Evolutionary conservation across 2,329 filamentous ascomycete species (phyloP).

Genomic region (Lecanicillium sp.): DNA sequence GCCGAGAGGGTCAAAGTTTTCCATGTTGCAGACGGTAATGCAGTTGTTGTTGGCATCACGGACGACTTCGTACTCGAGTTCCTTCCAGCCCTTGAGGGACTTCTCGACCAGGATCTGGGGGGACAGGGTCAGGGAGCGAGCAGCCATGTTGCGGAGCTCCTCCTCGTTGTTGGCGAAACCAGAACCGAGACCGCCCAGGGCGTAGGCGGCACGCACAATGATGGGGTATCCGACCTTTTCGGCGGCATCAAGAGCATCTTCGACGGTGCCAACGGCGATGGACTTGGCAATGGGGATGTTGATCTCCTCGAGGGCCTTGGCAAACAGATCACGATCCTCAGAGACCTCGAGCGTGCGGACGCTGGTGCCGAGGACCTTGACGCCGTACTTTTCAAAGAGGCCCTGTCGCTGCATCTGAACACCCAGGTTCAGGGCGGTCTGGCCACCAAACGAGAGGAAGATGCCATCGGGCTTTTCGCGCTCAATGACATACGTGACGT

Average conservation of each 20-base stretch:
- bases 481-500: conserved; percentile 96
- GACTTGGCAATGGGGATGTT: conserved; percentile 96
- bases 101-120: conserved; percentile 98
- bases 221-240: conserved; percentile 89
- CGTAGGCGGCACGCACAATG: conserved; percentile 95
- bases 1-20: conserved; percentile 92
- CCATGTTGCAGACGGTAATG: conserved; percentile 83
- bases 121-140: conserved; percentile 83
- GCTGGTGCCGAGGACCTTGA: conserved; percentile 92
- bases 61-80: conserved; percentile 97
- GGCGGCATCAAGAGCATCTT: conserved; percentile 85
- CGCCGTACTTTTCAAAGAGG: conserved; percentile 88
- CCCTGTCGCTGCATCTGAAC: conserved; percentile 96
- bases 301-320: conserved; percentile 93
- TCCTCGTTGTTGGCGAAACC: conserved; percentile 93
- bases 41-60: conserved; percentile 97
- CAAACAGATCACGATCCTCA: conserved; percentile 93
- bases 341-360: conserved; percentile 89
- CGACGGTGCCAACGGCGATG: conserved; percentile 82
- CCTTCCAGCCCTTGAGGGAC: conserved; percentile 98
- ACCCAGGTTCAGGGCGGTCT: conserved; percentile 93
- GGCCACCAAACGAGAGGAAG: conserved; percentile 93
- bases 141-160: conserved; percentile 88
- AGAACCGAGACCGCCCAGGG: conserved; percentile 89
- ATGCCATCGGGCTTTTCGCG: conserved; percentile 93